Percentiles rank a stretch among this genome's conserved stretches.
Evolutionary conservation across 1,284 basidiomycete genomes (phyloP).

Genomic region (Trichosporon sp.): DNA sequence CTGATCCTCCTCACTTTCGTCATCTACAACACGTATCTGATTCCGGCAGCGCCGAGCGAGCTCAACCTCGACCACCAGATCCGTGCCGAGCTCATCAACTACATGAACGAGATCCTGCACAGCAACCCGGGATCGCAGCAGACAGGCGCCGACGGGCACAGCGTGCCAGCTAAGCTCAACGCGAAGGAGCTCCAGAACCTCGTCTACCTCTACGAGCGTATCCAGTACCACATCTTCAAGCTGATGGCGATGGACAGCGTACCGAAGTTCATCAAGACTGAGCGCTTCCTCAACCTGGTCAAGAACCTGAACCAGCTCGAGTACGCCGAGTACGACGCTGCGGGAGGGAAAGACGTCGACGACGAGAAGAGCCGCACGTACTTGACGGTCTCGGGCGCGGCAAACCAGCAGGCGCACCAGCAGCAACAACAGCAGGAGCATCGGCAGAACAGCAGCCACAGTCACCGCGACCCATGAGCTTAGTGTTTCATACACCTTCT

Average conservation of each 20-base stretch:
- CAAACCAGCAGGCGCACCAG: constrained; percentile 26
- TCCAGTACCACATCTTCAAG: constrained; percentile 93
- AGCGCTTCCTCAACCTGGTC: constrained; percentile 24
- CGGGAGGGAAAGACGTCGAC: constrained; percentile 16
- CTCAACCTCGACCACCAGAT: constrained; percentile 97
- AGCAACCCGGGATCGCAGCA: neutral
- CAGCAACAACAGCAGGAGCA: neutral
- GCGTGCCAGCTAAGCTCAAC: constrained; percentile 70
- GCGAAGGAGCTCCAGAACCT: constrained; percentile 92
- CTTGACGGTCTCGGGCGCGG: constrained; percentile 46
- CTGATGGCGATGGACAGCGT: constrained; percentile 97
- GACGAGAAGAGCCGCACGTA: constrained; percentile 31
- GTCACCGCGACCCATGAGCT: neutral
- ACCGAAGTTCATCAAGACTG: constrained; percentile 56
- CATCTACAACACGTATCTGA: constrained; percentile 75
- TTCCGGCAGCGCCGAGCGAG: constrained; percentile 88
- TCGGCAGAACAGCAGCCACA: neutral
- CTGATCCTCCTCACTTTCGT: constrained; percentile 89
- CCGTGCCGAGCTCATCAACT: constrained; percentile 86
- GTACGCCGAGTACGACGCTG: constrained; percentile 28
- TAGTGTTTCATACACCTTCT: no score
- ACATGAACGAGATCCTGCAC: constrained; percentile 75
- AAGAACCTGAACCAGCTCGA: constrained; percentile 29
- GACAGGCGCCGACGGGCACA: constrained; percentile 47
- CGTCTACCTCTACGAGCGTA: constrained; percentile 89